Evolutionary conservation across 176 grass and related monocot genomes (phyloP).

Genomic region (Zoysia pacifica): DNA sequence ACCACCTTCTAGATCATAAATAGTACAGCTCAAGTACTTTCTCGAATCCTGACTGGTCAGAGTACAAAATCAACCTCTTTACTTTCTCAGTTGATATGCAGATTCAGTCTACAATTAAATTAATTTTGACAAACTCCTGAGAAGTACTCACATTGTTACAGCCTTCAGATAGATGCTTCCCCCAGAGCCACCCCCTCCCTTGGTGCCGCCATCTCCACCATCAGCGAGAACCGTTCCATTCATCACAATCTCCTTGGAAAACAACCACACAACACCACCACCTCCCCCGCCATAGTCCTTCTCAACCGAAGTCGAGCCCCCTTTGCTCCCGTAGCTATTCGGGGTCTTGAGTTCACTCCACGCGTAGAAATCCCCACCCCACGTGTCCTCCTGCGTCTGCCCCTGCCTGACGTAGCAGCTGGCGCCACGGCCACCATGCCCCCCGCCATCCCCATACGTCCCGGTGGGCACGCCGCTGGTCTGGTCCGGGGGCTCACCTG

Average conservation of each 20-base stretch:
- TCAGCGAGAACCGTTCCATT: constrained; percentile 68
- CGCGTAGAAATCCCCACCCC: constrained; percentile 87
- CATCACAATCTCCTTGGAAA: constrained; percentile 59
- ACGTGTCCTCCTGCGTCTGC: constrained; percentile 80
- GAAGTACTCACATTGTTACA: constrained; percentile 66
- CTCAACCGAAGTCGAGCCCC: constrained; percentile 76
- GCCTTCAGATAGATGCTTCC: constrained; percentile 89
- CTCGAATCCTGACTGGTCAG: neutral
- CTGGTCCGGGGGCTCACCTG: constrained; percentile 60
- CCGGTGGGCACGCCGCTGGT: constrained; percentile 74
- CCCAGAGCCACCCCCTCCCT: constrained; percentile 90
- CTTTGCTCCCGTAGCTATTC: constrained; percentile 80
- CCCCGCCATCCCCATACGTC: constrained; percentile 76
- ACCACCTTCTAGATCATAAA: neutral
- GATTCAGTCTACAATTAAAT: neutral
- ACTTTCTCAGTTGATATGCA: neutral
- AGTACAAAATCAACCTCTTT: neutral
- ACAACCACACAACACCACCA: constrained; percentile 74
- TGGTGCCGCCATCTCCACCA: constrained; percentile 68
- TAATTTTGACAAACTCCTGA: constrained; percentile 8
- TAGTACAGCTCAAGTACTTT: neutral
- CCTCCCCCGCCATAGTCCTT: constrained; percentile 87
- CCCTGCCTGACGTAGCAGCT: constrained; percentile 78
- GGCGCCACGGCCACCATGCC: constrained; percentile 79
- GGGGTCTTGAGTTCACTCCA: constrained; percentile 67